Percentiles rank a stretch among this genome's conserved stretches.
phyloP scores from a whole-genome alignment of 768 basidiomycete species.

The Pleurotus tuber-regium region DNA sequence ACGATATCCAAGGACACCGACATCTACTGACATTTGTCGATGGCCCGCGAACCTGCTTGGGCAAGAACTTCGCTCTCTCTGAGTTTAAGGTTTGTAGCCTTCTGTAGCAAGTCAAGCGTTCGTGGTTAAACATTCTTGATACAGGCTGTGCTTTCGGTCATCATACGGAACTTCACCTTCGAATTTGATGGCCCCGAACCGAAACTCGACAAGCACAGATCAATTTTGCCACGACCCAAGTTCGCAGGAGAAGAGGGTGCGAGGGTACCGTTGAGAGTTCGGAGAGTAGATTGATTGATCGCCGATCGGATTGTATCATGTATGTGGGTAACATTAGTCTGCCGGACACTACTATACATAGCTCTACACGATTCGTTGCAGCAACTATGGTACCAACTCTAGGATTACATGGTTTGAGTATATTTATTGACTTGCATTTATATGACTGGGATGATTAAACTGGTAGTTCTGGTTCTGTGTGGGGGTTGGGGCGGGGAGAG shows the following conservation, averaged over 20 bases:
- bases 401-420: too few species aligned
- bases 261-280: constrained; percentile 10
- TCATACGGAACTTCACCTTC: constrained; percentile 40
- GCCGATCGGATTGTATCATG: background rate
- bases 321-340: too few species aligned
- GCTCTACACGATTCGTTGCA: background rate
- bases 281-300: constrained; percentile 3
- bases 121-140: background rate
- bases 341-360: too few species aligned
- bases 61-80: constrained; percentile 44
- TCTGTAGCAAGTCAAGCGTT: background rate
- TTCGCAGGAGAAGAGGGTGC: constrained; percentile 22
- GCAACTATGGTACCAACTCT: too few species aligned
- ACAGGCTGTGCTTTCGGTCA: constrained; percentile 39
- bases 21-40: constrained; percentile 52
- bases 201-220: constrained; percentile 25
- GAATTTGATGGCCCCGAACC: constrained; percentile 34
- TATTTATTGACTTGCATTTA: too few species aligned
- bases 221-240: constrained; percentile 33
- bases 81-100: constrained; percentile 38
- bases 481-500: too few species aligned
- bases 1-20: constrained; percentile 43
- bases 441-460: too few species aligned
- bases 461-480: too few species aligned
- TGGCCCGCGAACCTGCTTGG: constrained; percentile 49